Evolutionary conservation across 768 basidiomycete species (phyloP).

Genomic region (Termitomyces sp.): DNA sequence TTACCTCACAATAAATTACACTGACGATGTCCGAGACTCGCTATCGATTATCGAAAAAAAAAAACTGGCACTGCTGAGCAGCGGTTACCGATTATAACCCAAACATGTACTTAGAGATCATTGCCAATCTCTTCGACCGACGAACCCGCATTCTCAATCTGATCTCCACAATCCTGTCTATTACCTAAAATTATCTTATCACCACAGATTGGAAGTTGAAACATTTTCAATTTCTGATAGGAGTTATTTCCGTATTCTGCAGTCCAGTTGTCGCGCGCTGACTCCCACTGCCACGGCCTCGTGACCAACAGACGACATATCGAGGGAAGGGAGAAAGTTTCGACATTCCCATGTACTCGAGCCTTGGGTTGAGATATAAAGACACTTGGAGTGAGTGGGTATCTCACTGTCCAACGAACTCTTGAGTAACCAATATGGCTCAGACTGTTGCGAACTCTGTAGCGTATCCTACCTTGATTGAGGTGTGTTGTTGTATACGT

Average conservation of each 20-base stretch:
- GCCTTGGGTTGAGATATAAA: neutral
- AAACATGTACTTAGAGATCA: too few relatives aligned
- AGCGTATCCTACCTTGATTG: constrained; percentile 55
- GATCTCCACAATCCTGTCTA: neutral
- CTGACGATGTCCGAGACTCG: neutral
- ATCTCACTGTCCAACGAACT: neutral
- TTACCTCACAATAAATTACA: neutral
- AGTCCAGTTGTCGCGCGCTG: neutral
- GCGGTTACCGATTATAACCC: too few relatives aligned
- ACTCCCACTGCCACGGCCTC: neutral
- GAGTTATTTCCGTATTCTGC: neutral
- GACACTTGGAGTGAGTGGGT: neutral
- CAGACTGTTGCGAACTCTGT: constrained; percentile 57
- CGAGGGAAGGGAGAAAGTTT: neutral
- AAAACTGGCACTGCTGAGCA: neutral
- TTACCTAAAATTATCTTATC: neutral
- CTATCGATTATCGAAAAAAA: neutral
- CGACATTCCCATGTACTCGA: neutral
- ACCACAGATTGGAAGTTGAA: neutral
- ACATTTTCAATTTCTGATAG: neutral
- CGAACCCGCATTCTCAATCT: neutral
- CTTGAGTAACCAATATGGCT: neutral
- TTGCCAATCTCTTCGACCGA: neutral
- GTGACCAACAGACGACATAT: neutral
- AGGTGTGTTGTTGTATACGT: constrained; percentile 34